Evolutionary conservation across 2,329 filamentous ascomycete genomes (phyloP).

Genomic region (Xylaria sp.): DNA sequence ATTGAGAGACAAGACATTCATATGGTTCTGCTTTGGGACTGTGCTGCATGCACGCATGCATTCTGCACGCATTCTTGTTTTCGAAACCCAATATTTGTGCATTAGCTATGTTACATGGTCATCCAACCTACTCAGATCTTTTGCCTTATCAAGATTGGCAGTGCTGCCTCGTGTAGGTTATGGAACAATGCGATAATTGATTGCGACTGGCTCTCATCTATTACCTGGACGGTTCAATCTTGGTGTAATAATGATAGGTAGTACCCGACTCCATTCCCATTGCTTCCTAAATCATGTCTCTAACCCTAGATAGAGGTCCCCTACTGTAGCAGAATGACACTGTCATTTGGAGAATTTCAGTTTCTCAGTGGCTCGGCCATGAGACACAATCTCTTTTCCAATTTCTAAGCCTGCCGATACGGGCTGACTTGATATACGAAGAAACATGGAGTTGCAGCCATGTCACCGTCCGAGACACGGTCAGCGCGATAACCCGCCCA

Average conservation of each 20-base stretch:
- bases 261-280: too few species aligned
- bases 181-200: neutral
- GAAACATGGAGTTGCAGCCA: neutral
- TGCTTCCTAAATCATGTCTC: neutral
- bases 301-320: neutral
- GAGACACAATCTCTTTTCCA: neutral
- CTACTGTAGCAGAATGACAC: neutral
- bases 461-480: slow-evolving; percentile 2
- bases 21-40: neutral
- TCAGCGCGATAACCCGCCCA: slow-evolving; percentile 8
- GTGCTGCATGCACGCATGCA: neutral
- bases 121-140: slow-evolving; percentile 14
- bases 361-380: too few species aligned
- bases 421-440: neutral
- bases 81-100: slow-evolving; percentile 13
- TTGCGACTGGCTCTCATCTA: neutral
- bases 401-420: neutral
- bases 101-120: slow-evolving; percentile 20
- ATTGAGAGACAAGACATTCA: too few species aligned
- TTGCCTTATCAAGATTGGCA: slow-evolving; percentile 11
- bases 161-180: neutral
- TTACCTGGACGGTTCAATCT: neutral
- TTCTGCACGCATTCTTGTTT: neutral
- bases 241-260: too few species aligned
- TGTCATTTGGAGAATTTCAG: too few species aligned